Evolutionary conservation across 495 filamentous ascomycete species (phyloP).

Genomic region (Trichoderma virens): DNA sequence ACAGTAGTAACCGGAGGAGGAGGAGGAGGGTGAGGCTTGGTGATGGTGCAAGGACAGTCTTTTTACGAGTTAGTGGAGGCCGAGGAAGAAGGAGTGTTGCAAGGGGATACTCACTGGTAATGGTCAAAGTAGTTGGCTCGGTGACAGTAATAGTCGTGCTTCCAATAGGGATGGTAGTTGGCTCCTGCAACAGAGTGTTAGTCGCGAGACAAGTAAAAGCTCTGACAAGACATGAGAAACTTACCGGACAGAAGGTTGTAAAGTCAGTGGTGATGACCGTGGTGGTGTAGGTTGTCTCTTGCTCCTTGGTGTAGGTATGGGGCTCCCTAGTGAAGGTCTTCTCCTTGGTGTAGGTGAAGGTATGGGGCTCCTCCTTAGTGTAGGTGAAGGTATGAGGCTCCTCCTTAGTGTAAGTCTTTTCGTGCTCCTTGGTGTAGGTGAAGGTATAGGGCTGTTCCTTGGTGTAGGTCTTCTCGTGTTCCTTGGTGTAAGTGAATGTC

Average conservation of each 20-base stretch:
- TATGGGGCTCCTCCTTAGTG: too few species aligned
- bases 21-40: constrained; percentile 19
- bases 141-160: constrained; percentile 29
- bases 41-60: constrained; percentile 36
- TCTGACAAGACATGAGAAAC: constrained; percentile 10
- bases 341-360: too few species aligned
- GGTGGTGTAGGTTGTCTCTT: constrained; percentile 20
- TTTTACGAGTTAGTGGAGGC: background rate
- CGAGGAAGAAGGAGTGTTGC: background rate
- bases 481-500: too few species aligned
- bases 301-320: too few species aligned
- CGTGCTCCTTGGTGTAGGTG: too few species aligned
- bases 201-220: background rate
- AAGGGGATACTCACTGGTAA: constrained; percentile 24
- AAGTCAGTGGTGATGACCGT: constrained; percentile 28
- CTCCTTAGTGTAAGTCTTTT: too few species aligned
- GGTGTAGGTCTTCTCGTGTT: too few species aligned
- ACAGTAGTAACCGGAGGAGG: background rate
- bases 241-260: constrained; percentile 31
- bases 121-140: constrained; percentile 26
- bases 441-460: too few species aligned
- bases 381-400: too few species aligned
- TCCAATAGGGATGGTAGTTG: constrained; percentile 21
- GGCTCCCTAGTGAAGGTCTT: too few species aligned
- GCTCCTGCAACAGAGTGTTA: constrained; percentile 15